Evolutionary conservation across 371 early-diverging fungal genomes (phyloP).

Genomic region (Lichtheimia ornata): DNA sequence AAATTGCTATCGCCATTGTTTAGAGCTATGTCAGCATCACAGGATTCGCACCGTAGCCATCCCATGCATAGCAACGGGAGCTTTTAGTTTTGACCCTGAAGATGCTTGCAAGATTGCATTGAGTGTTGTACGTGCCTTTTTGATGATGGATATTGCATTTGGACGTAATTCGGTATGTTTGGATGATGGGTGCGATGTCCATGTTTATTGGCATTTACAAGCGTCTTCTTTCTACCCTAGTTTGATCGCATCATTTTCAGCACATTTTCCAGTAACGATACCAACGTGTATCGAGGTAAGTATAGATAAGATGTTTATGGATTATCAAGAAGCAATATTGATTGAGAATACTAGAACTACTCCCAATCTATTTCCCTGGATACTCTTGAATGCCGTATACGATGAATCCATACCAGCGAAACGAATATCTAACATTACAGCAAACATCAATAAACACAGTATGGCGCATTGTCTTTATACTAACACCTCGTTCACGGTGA

Average conservation of each 20-base stretch:
- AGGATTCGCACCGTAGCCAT: conserved; percentile 69
- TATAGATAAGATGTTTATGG: background rate
- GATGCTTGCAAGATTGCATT: conserved; percentile 76
- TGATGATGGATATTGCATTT: conserved; percentile 23
- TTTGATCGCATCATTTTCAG: conserved; percentile 77
- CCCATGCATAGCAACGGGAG: conserved; percentile 85
- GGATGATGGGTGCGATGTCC: background rate
- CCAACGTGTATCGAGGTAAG: conserved; percentile 36
- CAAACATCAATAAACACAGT: too few relatives aligned
- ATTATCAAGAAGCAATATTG: background rate
- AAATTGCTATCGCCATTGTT: conserved; percentile 60
- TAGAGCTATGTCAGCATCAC: conserved; percentile 55
- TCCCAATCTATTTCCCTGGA: conserved; percentile 46
- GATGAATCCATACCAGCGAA: too few relatives aligned
- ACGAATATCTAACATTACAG: too few relatives aligned
- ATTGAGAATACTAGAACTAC: conserved; percentile 21
- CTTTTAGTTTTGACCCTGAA: conserved; percentile 77
- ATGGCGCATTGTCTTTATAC: too few relatives aligned
- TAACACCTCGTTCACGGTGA: too few relatives aligned
- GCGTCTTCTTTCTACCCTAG: conserved; percentile 11
- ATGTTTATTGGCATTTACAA: background rate
- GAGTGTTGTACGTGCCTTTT: conserved; percentile 60
- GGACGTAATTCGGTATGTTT: conserved; percentile 24
- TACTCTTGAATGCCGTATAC: background rate
- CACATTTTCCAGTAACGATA: conserved; percentile 59